These are phyloP conservation scores for Aspergillus caelatus DNA, from an alignment of 2,329 filamentous ascomycete genomes.

Conservation along the genomic window DNA sequence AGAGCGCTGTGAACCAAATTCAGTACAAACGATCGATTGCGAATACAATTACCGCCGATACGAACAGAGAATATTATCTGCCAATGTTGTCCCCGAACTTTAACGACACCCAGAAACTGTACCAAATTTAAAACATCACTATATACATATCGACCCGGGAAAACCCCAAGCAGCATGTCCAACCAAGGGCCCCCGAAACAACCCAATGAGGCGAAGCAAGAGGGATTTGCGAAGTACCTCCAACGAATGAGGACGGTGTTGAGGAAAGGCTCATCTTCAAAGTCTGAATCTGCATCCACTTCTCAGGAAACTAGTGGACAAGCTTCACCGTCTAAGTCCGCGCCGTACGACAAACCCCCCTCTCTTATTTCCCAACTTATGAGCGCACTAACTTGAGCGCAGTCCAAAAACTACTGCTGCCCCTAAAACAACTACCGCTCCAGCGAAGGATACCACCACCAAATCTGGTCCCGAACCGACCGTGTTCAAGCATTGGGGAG, in stretches of 20 bases:
- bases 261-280: constrained; percentile 34
- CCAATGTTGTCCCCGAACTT: neutral
- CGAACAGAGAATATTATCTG: neutral
- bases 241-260: constrained; percentile 43
- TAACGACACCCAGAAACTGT: neutral
- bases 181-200: constrained; percentile 19
- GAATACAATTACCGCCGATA: neutral
- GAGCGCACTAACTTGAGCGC: constrained; percentile 1
- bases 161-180: constrained; percentile 25
- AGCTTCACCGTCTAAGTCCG: constrained; percentile 19
- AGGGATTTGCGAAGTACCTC: constrained; percentile 43
- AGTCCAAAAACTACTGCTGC: constrained; percentile 2
- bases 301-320: constrained; percentile 17
- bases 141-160: neutral
- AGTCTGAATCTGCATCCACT: constrained; percentile 29
- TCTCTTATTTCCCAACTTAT: neutral
- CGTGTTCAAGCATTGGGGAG: constrained; percentile 36
- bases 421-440: neutral
- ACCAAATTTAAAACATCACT: neutral
- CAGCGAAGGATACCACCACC: constrained; percentile 12
- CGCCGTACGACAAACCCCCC: constrained; percentile 6
- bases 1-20: neutral
- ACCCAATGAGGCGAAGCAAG: constrained; percentile 28
- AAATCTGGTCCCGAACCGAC: constrained; percentile 21
- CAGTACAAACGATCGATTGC: neutral